These are phyloP conservation scores for Diplodia scrobiculata DNA, from an alignment of 2,329 filamentous ascomycete species.

Conservation along the genomic window DNA sequence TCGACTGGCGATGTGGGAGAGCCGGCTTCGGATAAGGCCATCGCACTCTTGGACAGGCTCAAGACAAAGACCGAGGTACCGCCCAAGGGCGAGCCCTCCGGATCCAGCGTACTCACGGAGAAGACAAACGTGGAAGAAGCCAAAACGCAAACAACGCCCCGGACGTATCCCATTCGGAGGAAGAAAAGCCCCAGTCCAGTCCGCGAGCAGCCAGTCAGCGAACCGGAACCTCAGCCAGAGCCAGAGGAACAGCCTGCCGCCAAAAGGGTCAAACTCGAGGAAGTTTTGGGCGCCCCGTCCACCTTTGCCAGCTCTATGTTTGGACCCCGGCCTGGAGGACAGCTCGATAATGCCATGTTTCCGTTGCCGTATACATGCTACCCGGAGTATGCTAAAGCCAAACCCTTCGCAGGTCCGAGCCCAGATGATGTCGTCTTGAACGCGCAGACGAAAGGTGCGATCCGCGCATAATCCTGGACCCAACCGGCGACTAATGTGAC, in stretches of 20 bases:
- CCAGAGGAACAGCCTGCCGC: conserved; percentile 6
- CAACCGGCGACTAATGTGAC: conserved; percentile 31
- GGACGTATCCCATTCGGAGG: conserved; percentile 7
- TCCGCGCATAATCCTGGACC: conserved; percentile 32
- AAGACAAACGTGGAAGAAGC: conserved; percentile 34
- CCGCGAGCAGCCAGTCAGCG: neutral
- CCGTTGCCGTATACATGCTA: conserved; percentile 47
- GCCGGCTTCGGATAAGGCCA: conserved; percentile 39
- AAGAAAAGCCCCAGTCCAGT: conserved; percentile 24
- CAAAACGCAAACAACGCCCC: neutral
- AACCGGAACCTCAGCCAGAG: conserved; percentile 4
- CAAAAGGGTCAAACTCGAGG: conserved; percentile 33
- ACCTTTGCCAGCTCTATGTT: conserved; percentile 56
- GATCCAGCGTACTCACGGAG: conserved; percentile 29
- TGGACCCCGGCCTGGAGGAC: conserved; percentile 36
- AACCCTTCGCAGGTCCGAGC: conserved; percentile 80
- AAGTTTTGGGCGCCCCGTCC: conserved; percentile 53
- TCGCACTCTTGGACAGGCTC: conserved; percentile 51
- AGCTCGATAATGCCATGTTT: conserved; percentile 31
- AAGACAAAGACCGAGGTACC: conserved; percentile 37
- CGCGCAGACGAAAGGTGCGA: conserved; percentile 65
- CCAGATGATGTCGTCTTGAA: conserved; percentile 86
- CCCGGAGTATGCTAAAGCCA: conserved; percentile 49
- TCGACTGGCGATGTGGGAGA: conserved; percentile 28
- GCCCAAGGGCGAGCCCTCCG: neutral